Percentiles rank a stretch among this genome's conserved stretches.
Evolutionary conservation across 179 eudicot genomes (phyloP).

Genomic region (Spergularia azorica): DNA sequence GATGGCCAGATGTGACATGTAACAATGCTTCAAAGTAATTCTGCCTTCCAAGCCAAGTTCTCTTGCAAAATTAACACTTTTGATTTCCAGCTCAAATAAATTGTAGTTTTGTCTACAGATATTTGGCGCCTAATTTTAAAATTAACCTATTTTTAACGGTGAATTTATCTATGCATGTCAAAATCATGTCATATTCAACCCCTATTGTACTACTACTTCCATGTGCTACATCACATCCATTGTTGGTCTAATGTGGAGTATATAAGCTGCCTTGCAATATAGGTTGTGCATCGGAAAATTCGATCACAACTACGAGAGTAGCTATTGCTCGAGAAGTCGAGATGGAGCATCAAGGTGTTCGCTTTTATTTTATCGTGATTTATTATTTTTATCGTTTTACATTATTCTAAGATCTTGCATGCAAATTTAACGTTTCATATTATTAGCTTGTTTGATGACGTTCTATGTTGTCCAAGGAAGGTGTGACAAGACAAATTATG

Average conservation of each 20-base stretch:
- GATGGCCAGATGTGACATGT: not conserved
- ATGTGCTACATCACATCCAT: conserved; percentile 20
- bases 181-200: conserved; percentile 23
- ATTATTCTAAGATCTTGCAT: too few species aligned
- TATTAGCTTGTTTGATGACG: too few species aligned
- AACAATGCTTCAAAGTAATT: conserved; percentile 56
- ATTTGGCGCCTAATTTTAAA: conserved; percentile 55
- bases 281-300: not conserved
- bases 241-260: conserved; percentile 5
- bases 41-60: conserved; percentile 64
- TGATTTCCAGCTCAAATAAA: not conserved
- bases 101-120: conserved; percentile 16
- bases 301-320: too few species aligned
- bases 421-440: too few species aligned
- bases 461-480: too few species aligned
- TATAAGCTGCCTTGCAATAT: not conserved
- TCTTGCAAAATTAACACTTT: not conserved
- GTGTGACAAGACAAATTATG: too few species aligned
- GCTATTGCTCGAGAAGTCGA: not conserved
- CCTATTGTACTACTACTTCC: conserved; percentile 26
- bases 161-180: conserved; percentile 3
- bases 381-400: too few species aligned
- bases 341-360: conserved; percentile 20
- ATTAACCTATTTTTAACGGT: conserved; percentile 31
- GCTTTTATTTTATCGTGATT: too few species aligned